Base-by-base conservation (phyloP, 176 grass and related monocot species). In the Dendrocalamus sinicus region DNA sequence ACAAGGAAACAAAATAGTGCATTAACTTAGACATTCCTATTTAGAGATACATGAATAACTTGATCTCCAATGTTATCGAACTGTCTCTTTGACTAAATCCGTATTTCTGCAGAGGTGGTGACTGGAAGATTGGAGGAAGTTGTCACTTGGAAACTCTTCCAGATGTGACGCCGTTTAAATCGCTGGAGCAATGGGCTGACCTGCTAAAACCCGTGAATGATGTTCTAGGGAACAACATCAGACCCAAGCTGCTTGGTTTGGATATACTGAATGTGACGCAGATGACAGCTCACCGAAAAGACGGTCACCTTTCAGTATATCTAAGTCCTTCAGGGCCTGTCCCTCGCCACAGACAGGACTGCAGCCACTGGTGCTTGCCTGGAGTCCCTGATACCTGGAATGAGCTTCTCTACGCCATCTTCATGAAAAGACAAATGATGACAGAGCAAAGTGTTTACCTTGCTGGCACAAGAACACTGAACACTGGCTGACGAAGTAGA, bases 351-450 rank as follows among this genome's bases (percentile, higher is more conserved):
- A 93, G 58, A 72, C 96, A 98, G 86, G 96, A 98, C 24, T 98
- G 96, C 89, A 98, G 93, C 85, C 96, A 98, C 59, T 98, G 96
- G 96, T 98, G 96, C 86, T 85, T 98, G 62, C 96, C 96, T 54
- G 96, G 96, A 28, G 93, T 98, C 5, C 96, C 96, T 23, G 96
- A 98, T 89, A 87, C 88, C 47, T 98, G 96, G 96, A 98, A 98
- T 48, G 91, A 98, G 67, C 84, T 98, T 73, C 82, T 98, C 5
- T 98, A 98, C 8, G 65, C 88, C 8, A 67, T 94, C n/a, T 73
- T 98, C 32, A 88, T 95, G 89, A 92, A 22, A 67, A 85, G 73
- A 20, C 62, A 92, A 26, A 73, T 37, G 32, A 68, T 44, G 85
- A 72, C 35, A 28, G 40, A 76, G 43, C 79, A 55, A 46, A 87